Evolutionary conservation across 352 stramenopile genomes (phyloP).

Genomic region (Phytophthora podocarpi): DNA sequence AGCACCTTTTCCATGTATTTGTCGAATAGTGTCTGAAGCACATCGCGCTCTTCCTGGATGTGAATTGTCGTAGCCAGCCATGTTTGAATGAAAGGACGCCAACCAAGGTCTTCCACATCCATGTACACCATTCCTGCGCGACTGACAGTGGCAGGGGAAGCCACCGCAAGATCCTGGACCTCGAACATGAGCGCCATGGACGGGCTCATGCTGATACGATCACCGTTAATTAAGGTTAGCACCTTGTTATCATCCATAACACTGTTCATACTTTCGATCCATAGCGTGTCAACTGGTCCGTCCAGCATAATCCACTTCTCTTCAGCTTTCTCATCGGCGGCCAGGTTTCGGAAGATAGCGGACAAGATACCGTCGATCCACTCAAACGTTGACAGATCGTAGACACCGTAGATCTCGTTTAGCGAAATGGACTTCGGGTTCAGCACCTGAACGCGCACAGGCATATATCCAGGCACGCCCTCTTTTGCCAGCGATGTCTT

Average conservation of each 20-base stretch:
- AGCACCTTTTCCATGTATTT: slow-evolving; percentile 85
- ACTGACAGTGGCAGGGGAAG: slow-evolving; percentile 93
- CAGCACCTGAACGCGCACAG: slow-evolving; percentile 85
- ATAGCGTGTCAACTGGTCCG: slow-evolving; percentile 86
- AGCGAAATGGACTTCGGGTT: slow-evolving; percentile 91
- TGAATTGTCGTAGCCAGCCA: slow-evolving; percentile 74
- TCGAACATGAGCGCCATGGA: slow-evolving; percentile 94
- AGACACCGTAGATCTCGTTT: slow-evolving; percentile 92
- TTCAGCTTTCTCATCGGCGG: slow-evolving; percentile 75
- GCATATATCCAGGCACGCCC: slow-evolving; percentile 71
- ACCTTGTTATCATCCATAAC: slow-evolving; percentile 92
- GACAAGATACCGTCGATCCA: slow-evolving; percentile 89
- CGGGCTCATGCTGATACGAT: slow-evolving; percentile 85
- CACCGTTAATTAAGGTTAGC: slow-evolving; percentile 85
- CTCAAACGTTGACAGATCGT: slow-evolving; percentile 87
- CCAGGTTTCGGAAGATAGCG: slow-evolving; percentile 80
- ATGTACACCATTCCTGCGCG: slow-evolving; percentile 96
- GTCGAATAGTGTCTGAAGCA: slow-evolving; percentile 73
- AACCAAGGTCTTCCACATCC: slow-evolving; percentile 84
- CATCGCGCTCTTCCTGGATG: slow-evolving; percentile 66
- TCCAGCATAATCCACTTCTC: slow-evolving; percentile 92
- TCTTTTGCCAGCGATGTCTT: slow-evolving; percentile 84
- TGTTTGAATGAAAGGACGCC: slow-evolving; percentile 77
- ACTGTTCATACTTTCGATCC: slow-evolving; percentile 92
- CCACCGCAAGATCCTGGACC: slow-evolving; percentile 93